These are phyloP conservation scores for Imleria badia DNA, from an alignment of 768 basidiomycete genomes.

Conservation along the genomic window DNA sequence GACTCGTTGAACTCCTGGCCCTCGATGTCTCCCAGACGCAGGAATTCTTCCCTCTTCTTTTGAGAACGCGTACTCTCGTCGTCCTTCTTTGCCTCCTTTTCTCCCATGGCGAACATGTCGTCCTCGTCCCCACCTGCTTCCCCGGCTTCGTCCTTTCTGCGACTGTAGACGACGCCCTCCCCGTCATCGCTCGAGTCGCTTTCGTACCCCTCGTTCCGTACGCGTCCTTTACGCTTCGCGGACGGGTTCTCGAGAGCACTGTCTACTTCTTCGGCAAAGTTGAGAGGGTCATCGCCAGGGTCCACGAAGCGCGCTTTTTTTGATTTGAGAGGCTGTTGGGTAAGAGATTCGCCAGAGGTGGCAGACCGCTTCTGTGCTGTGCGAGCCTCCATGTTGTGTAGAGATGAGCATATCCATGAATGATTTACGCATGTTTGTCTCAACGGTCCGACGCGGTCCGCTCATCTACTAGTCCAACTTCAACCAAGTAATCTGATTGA, in stretches of 20 bases:
- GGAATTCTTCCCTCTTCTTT: slow-evolving; percentile 67
- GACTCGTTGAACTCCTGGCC: slow-evolving; percentile 80
- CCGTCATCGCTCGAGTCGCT: slow-evolving; percentile 94
- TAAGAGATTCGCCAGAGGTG: slow-evolving; percentile 33
- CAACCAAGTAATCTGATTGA: not conserved
- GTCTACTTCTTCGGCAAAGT: slow-evolving; percentile 80
- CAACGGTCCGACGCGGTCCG: not conserved
- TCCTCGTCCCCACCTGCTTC: slow-evolving; percentile 65
- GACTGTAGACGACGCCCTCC: slow-evolving; percentile 87
- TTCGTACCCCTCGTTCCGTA: slow-evolving; percentile 88
- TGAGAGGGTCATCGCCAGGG: slow-evolving; percentile 68
- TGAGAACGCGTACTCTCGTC: slow-evolving; percentile 44
- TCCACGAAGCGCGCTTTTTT: slow-evolving; percentile 84
- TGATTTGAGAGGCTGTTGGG: slow-evolving; percentile 28
- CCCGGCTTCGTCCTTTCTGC: slow-evolving; percentile 54
- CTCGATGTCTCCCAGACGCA: slow-evolving; percentile 93
- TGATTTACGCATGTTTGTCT: slow-evolving; percentile 24
- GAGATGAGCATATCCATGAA: not conserved
- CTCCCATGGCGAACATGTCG: slow-evolving; percentile 77
- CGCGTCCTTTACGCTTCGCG: slow-evolving; percentile 62
- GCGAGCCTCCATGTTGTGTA: slow-evolving; percentile 36
- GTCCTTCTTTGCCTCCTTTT: slow-evolving; percentile 53
- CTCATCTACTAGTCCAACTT: too few relatives aligned
- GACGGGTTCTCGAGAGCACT: slow-evolving; percentile 67
- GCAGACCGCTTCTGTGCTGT: slow-evolving; percentile 45